Evolutionary conservation across 2,329 filamentous ascomycete species (phyloP).

Genomic region (Mollisiaceae sp.): DNA sequence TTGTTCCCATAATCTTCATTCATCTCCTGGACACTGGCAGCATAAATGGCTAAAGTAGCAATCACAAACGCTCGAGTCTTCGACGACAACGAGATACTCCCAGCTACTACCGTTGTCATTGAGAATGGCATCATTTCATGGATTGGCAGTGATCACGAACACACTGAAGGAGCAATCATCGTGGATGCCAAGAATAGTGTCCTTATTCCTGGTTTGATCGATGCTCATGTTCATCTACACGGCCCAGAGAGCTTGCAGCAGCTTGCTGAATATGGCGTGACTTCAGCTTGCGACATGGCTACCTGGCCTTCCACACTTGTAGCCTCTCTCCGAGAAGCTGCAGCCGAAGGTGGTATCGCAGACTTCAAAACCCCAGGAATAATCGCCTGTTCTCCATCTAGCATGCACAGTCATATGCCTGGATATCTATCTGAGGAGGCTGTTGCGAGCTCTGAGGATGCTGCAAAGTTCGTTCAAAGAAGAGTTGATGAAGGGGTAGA

Average conservation of each 20-base stretch:
- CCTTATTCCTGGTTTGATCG: conserved; percentile 26
- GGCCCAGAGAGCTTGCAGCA: not conserved
- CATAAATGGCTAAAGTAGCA: too few species aligned
- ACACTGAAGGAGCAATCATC: not conserved
- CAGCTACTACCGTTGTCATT: conserved; percentile 6
- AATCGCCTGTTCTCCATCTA: not conserved
- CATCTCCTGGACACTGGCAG: too few species aligned
- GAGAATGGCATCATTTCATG: conserved; percentile 18
- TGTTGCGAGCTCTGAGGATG: conserved; percentile 12
- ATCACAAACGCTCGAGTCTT: conserved; percentile 22
- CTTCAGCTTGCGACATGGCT: too few species aligned
- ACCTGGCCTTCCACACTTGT: too few species aligned
- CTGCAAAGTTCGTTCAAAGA: conserved; percentile 17
- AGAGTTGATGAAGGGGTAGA: conserved; percentile 15
- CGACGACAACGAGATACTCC: conserved; percentile 13
- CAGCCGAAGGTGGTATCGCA: too few species aligned
- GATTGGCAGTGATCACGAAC: not conserved
- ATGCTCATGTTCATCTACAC: conserved; percentile 23
- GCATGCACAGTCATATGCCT: not conserved
- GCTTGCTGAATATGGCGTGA: too few species aligned
- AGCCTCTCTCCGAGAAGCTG: too few species aligned
- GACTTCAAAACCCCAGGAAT: not conserved
- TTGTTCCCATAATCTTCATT: too few species aligned
- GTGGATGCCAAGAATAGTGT: conserved; percentile 11
- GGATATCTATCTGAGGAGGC: not conserved